Evolutionary conservation across 257 asterid genomes (phyloP), one percentile per base, ranked within the genome.

Genomic region (Jasminum sambac): DNA sequence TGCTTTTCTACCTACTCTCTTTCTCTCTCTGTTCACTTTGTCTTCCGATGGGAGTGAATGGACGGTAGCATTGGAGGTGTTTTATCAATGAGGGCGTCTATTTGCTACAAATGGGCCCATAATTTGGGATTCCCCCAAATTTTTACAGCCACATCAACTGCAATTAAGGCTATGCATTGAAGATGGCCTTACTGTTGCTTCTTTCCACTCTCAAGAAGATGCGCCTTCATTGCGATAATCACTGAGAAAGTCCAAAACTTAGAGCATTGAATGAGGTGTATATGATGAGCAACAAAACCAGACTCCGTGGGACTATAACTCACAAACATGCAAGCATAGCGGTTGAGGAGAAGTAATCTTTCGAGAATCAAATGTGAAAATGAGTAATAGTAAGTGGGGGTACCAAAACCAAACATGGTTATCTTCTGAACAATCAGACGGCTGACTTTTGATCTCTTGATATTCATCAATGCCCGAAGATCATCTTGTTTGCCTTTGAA

Each of bases 331-430:
- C n/a, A n/a, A n/a, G n/a, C 17, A 19, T 50, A 1, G 55, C 19
- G 1, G 5, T 44, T 0, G 16, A 52, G 41, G 17, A 55, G 68
- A 63, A 52, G 1, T n/a, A 69, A 8, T 19, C 46, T 42, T 26
- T 38, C 43, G n/a, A 66, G 6, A 36, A 23, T 10, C 34, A 55
- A 55, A 50, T 21, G 48, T 0, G 64, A 50, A 67, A 5, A 48
- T 8, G 79, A 61, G 62, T 61, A 43, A 44, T 43, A 39, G 39
- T n/a, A 67, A 26, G 36, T 30, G 13, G 19, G 30, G 60, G 81
- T 85, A 94, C 99, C 99, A 57, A 94, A 78, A 70, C 95, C 97
- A 64, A 95, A 83, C 98, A 91, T 88, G 97, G 98, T 91, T 76
- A 89, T 87, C 85, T 91, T 95, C 83, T 89, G 97, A 76, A 91